Conservation (phyloP, 106 monocot species). For the Dendrobium chrysotoxum region DNA sequence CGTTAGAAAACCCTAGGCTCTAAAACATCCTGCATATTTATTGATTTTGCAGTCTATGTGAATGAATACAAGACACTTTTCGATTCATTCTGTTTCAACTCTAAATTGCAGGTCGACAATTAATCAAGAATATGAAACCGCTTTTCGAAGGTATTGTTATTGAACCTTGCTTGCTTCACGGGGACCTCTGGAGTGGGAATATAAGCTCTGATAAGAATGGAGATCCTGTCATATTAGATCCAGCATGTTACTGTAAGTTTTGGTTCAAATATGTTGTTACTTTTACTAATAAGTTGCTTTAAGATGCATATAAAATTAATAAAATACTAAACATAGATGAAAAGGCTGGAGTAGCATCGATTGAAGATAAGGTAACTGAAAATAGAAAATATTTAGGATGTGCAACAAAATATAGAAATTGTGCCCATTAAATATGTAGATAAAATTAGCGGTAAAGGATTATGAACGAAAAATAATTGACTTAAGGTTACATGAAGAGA, state of each 20-base stretch:
- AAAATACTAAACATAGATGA: no score
- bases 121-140: conserved; percentile 63
- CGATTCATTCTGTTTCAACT: not conserved
- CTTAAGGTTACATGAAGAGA: no score
- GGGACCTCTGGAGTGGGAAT: conserved; percentile 96
- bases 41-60: not conserved
- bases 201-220: conserved; percentile 85
- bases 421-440: no score
- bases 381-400: no score
- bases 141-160: conserved; percentile 76
- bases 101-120: conserved; percentile 44
- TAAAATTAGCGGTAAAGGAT: no score
- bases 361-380: no score
- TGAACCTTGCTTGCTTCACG: conserved; percentile 92
- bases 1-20: no score
- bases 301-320: not conserved
- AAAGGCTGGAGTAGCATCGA: no score
- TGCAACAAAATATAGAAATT: no score
- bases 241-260: conserved; percentile 93
- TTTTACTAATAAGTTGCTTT: not conserved
- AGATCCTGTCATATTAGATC: conserved; percentile 90
- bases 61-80: not conserved
- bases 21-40: not conserved
- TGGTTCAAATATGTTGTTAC: not conserved
- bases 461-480: no score